Percentiles rank a stretch among this genome's conserved stretches.
phyloP scores from a whole-genome alignment of 345 rosid species.

The Eucalyptus cloeziana region DNA sequence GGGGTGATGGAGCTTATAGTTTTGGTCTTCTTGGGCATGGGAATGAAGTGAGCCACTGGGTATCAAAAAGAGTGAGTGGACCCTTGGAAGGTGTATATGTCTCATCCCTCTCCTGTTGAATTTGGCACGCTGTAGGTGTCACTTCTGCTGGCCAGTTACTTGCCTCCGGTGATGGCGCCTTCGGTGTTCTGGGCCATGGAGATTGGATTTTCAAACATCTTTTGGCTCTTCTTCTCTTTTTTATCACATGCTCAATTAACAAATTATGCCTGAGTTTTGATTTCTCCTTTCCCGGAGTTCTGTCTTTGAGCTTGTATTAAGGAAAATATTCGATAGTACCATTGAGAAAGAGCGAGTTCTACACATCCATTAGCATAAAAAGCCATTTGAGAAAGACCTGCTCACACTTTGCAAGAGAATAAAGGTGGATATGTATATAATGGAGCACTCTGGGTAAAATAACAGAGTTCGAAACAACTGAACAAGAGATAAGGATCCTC shows the following conservation, averaged over 20 bases:
- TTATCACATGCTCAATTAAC: not conserved
- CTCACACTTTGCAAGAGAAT: not conserved
- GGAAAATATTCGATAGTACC: not conserved
- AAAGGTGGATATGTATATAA: too few relatives aligned
- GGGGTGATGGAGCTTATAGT: too few relatives aligned
- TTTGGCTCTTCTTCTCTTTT: not conserved
- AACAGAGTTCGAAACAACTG: not conserved
- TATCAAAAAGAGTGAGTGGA: too few relatives aligned
- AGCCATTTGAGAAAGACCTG: not conserved
- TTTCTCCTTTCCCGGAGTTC: not conserved
- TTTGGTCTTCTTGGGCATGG: too few relatives aligned
- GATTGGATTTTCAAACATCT: not conserved
- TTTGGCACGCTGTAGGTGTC: too few relatives aligned
- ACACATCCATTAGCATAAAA: fast-evolving
- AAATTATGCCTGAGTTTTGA: not conserved
- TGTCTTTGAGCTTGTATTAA: too few relatives aligned
- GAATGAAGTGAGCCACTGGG: too few relatives aligned
- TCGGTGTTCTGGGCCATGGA: too few relatives aligned
- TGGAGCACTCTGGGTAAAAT: not conserved
- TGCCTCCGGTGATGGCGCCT: too few relatives aligned
- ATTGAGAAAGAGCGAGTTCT: not conserved
- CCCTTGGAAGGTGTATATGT: too few relatives aligned
- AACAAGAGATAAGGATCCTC: not conserved
- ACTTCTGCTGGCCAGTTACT: too few relatives aligned
- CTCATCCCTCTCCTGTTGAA: too few relatives aligned